Percentiles rank a stretch among this genome's conserved stretches.
Conservation (phyloP, 352 stramenopile genomes). For the Pythium myriotylum region DNA sequence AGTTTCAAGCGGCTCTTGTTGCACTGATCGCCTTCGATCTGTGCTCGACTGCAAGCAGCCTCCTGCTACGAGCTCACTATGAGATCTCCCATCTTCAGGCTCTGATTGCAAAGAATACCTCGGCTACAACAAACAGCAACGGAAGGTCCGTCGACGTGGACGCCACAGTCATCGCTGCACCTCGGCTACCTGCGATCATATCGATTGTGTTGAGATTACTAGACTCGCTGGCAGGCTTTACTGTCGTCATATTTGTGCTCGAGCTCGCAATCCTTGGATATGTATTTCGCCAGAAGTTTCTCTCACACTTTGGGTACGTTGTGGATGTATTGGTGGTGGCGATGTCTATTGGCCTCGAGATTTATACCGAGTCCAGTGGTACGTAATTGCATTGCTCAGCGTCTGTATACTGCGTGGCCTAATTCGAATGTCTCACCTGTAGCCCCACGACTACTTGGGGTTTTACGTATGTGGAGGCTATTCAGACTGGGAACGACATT, state of each 20-base stretch:
- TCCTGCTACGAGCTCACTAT: slow-evolving; percentile 40
- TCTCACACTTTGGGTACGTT: slow-evolving; percentile 61
- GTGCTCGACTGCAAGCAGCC: slow-evolving; percentile 34
- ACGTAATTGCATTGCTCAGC: not conserved
- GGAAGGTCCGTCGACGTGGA: not conserved
- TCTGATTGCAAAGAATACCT: slow-evolving; percentile 7
- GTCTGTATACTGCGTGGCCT: not conserved
- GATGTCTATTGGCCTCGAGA: slow-evolving; percentile 38
- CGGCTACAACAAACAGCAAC: slow-evolving; percentile 1
- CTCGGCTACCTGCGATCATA: slow-evolving; percentile 5
- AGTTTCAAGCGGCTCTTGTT: slow-evolving; percentile 53
- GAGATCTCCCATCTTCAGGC: slow-evolving; percentile 27
- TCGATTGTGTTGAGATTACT: slow-evolving; percentile 37
- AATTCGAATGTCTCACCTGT: not conserved
- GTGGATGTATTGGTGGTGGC: slow-evolving; percentile 47
- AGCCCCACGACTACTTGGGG: slow-evolving; percentile 50
- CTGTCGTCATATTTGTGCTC: slow-evolving; percentile 59
- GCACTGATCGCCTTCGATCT: slow-evolving; percentile 58
- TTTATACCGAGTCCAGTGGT: slow-evolving; percentile 65
- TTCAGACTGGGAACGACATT: slow-evolving; percentile 57
- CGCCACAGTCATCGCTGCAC: slow-evolving; percentile 1
- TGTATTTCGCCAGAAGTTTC: slow-evolving; percentile 52
- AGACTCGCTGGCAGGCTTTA: slow-evolving; percentile 63
- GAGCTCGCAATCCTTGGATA: slow-evolving; percentile 47
- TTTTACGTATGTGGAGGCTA: slow-evolving; percentile 63